Percentiles rank a stretch among this genome's conserved stretches.
phyloP scores from a whole-genome alignment of 1,284 basidiomycete genomes.

The Peniophora sp. region DNA sequence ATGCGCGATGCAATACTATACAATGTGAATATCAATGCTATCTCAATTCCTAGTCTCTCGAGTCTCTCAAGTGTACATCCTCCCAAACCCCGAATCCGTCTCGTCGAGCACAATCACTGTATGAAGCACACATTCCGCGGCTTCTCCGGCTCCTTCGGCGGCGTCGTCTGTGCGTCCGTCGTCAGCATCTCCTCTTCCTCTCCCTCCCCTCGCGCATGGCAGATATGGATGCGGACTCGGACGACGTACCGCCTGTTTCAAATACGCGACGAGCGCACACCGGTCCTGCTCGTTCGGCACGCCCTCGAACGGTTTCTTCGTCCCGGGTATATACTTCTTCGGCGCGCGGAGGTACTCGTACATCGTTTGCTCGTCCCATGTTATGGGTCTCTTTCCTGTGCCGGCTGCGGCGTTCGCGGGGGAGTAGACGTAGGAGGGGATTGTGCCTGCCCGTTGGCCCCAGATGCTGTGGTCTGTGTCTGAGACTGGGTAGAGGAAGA shows the following conservation, averaged over 20 bases:
- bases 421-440: neutral
- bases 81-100: too few relatives aligned
- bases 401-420: neutral
- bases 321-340: conserved; percentile 1
- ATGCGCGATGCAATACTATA: too few relatives aligned
- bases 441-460: neutral
- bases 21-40: too few relatives aligned
- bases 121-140: too few relatives aligned
- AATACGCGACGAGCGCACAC: neutral
- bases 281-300: neutral
- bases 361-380: conserved; percentile 1
- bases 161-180: too few relatives aligned
- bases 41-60: too few relatives aligned
- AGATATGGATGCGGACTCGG: too few relatives aligned
- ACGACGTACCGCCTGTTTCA: conserved; percentile 2
- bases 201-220: too few relatives aligned
- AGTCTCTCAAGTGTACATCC: too few relatives aligned
- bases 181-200: too few relatives aligned
- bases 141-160: too few relatives aligned
- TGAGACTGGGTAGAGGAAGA: neutral
- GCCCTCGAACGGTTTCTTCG: neutral
- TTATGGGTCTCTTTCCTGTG: neutral
- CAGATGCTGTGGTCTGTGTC: neutral
- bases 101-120: too few relatives aligned
- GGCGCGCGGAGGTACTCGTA: neutral